phyloP scores from a whole-genome alignment of 106 monocot species.

The Gastrodia elata region DNA sequence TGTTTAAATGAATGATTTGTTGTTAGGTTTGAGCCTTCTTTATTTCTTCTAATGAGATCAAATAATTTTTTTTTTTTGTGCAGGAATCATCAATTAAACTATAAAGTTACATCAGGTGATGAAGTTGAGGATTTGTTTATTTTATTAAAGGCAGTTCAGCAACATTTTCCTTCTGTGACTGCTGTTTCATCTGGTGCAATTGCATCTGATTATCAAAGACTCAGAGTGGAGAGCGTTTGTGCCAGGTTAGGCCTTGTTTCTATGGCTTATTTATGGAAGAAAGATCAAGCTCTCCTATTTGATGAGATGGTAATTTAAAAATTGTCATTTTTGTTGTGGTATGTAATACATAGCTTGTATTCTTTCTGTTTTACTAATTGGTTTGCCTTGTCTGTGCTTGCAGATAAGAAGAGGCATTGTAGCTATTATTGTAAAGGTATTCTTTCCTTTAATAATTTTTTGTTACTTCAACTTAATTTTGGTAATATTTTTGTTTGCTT shows the following conservation, averaged over 20 bases:
- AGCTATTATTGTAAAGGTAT: constrained; percentile 86
- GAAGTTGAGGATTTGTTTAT: constrained; percentile 95
- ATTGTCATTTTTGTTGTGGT: neutral
- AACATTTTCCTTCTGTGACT: constrained; percentile 59
- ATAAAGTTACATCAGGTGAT: constrained; percentile 60
- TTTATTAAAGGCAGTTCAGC: constrained; percentile 74
- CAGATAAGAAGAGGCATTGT: constrained; percentile 71
- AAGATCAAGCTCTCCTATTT: constrained; percentile 79
- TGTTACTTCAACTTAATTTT: neutral
- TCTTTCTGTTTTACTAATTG: constrained; percentile 1
- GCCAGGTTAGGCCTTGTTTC: constrained; percentile 93
- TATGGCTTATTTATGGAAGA: constrained; percentile 93
- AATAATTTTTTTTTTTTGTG: constrained; percentile 8
- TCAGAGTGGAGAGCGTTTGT: constrained; percentile 97
- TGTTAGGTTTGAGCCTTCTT: neutral
- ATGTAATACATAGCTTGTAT: neutral
- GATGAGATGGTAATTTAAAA: constrained; percentile 79
- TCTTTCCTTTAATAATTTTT: neutral
- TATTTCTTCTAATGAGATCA: neutral
- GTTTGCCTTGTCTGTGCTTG: constrained; percentile 14
- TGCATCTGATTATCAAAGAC: constrained; percentile 95
- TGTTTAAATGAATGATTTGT: neutral
- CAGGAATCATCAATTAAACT: constrained; percentile 69
- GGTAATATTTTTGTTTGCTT: neutral
- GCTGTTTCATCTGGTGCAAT: constrained; percentile 97